phyloP scores from a whole-genome alignment of 116 monocot genomes.

The Cymodocea nodosa region DNA sequence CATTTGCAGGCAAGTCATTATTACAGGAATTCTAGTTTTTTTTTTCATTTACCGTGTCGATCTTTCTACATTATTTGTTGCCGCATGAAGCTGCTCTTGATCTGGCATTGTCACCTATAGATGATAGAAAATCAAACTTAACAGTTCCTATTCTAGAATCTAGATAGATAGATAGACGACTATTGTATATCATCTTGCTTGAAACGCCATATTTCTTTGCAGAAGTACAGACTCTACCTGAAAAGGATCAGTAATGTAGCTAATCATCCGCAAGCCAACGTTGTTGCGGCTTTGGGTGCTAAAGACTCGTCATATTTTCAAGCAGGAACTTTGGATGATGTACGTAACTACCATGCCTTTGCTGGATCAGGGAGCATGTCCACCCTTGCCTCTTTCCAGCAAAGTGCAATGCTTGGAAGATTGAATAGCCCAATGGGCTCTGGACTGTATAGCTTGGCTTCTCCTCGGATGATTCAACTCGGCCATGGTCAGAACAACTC shows the following conservation, averaged over 20 bases:
- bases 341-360: slow-evolving; percentile 33
- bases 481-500: slow-evolving; percentile 9
- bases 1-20: slow-evolving; percentile 66
- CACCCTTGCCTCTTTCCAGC: slow-evolving; percentile 28
- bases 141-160: too few species aligned
- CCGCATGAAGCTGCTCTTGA: neutral
- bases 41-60: neutral
- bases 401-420: slow-evolving; percentile 26
- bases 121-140: neutral
- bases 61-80: neutral
- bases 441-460: slow-evolving; percentile 15
- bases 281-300: slow-evolving; percentile 62
- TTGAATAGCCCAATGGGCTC: slow-evolving; percentile 23
- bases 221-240: slow-evolving; percentile 92
- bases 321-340: slow-evolving; percentile 39
- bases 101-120: neutral
- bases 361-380: slow-evolving; percentile 15
- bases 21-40: neutral
- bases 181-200: neutral
- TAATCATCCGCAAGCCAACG: slow-evolving; percentile 70
- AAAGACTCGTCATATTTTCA: slow-evolving; percentile 48
- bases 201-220: slow-evolving; percentile 8
- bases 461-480: slow-evolving; percentile 34
- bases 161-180: neutral
- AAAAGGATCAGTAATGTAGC: slow-evolving; percentile 66